Evolutionary conservation across 2,329 filamentous ascomycete genomes (phyloP).

Genomic region (Aciculosporium take): DNA sequence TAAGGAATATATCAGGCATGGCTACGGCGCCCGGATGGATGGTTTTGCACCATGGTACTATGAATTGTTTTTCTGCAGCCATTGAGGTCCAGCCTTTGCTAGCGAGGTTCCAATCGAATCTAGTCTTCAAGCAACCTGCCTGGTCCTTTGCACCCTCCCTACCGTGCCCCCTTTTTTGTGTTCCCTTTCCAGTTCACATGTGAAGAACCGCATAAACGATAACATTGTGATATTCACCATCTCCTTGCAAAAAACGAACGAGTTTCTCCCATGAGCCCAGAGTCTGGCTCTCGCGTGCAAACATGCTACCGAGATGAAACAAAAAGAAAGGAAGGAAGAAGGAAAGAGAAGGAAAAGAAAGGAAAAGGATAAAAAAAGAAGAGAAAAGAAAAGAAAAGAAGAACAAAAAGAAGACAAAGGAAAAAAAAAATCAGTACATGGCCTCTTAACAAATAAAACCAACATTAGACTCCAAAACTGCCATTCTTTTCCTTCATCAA

Average conservation of each 20-base stretch:
- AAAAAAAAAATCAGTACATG: too few species aligned
- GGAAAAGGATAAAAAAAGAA: not conserved
- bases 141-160: too few species aligned
- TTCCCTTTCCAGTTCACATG: not conserved
- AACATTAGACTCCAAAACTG: too few species aligned
- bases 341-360: too few species aligned
- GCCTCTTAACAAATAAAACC: too few species aligned
- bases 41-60: conserved; percentile 16
- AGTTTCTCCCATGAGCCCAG: not conserved
- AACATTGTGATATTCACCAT: not conserved
- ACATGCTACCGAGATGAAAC: not conserved
- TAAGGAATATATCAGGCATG: conserved; percentile 4
- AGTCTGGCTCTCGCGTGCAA: not conserved
- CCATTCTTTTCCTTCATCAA: not conserved
- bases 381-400: not conserved
- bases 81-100: not conserved
- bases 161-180: not conserved
- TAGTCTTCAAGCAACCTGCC: too few species aligned
- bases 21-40: conserved; percentile 4
- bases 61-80: conserved; percentile 6
- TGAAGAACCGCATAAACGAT: not conserved
- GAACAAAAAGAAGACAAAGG: not conserved
- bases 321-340: not conserved
- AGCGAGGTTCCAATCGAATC: not conserved
- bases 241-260: not conserved